Evolutionary conservation across 2,329 filamentous ascomycete species (phyloP).

Genomic region (Chaetothyriales sp.): DNA sequence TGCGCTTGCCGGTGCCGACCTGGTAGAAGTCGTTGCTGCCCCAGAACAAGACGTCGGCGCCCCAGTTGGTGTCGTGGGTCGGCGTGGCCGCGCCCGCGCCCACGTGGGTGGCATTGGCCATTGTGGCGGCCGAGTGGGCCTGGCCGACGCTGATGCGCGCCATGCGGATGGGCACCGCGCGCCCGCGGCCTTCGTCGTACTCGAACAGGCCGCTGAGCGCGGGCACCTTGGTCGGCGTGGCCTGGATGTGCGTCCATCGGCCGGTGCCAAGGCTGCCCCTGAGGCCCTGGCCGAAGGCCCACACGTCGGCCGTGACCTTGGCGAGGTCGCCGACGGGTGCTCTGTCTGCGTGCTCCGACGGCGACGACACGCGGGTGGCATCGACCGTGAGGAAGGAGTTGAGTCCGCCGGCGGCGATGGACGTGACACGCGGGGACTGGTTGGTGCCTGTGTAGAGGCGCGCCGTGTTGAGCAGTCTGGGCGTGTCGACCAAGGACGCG

Average conservation of each 20-base stretch:
- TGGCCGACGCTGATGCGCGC: constrained; percentile 59
- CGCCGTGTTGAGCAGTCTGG: constrained; percentile 55
- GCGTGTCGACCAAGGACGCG: constrained; percentile 51
- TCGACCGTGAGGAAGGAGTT: constrained; percentile 85
- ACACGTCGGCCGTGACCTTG: constrained; percentile 59
- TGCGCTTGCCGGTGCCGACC: constrained; percentile 78
- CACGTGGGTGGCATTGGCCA: constrained; percentile 66
- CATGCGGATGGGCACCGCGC: constrained; percentile 63
- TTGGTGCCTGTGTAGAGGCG: constrained; percentile 58
- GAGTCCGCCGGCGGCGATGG: constrained; percentile 68
- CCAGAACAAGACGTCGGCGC: constrained; percentile 82
- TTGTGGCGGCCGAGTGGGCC: constrained; percentile 67
- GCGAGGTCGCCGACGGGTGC: constrained; percentile 32
- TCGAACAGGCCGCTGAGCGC: constrained; percentile 71
- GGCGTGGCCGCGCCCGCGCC: constrained; percentile 37
- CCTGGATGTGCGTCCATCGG: constrained; percentile 77
- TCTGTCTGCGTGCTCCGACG: constrained; percentile 28
- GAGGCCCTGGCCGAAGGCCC: constrained; percentile 77
- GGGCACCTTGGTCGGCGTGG: constrained; percentile 66
- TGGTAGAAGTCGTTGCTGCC: constrained; percentile 91
- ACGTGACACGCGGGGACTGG: constrained; percentile 54
- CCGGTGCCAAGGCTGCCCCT: constrained; percentile 72
- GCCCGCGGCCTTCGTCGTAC: constrained; percentile 61
- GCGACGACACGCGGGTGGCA: constrained; percentile 45
- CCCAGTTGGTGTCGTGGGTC: constrained; percentile 69